Evolutionary conservation across 176 grass and related monocot genomes (phyloP).

Genomic region (Cenchrus americanus): DNA sequence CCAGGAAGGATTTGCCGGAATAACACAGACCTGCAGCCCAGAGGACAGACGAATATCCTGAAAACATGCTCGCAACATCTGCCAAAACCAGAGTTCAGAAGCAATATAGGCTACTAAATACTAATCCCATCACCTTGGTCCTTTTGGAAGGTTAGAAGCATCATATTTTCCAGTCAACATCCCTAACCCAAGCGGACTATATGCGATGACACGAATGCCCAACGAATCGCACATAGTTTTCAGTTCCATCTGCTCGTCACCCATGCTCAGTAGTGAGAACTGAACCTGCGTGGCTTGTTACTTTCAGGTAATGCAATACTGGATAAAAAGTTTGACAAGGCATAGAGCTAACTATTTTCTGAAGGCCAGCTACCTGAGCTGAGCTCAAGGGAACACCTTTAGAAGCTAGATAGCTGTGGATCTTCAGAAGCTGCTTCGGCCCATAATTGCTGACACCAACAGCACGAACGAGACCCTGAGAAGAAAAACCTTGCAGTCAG

Average conservation of each 20-base stretch:
- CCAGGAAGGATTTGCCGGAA: constrained; percentile 95
- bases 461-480: constrained; percentile 78
- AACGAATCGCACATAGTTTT: constrained; percentile 81
- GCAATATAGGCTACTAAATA: background rate
- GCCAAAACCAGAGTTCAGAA: background rate
- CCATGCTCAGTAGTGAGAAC: constrained; percentile 89
- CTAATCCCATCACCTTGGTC: constrained; percentile 58
- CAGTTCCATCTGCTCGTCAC: constrained; percentile 79
- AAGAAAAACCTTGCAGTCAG: constrained; percentile 33
- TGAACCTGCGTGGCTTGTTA: constrained; percentile 61
- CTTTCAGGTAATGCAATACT: constrained; percentile 18
- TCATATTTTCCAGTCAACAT: constrained; percentile 88
- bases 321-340: background rate
- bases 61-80: background rate
- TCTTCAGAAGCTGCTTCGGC: constrained; percentile 91
- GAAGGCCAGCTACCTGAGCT: constrained; percentile 66
- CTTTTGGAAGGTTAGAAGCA: constrained; percentile 68
- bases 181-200: constrained; percentile 86
- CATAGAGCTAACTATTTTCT: constrained; percentile 7
- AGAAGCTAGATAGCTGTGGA: constrained; percentile 67
- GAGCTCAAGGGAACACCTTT: constrained; percentile 84
- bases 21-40: constrained; percentile 63
- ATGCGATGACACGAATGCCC: constrained; percentile 78
- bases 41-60: constrained; percentile 10
- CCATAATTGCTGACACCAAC: constrained; percentile 97